Evolutionary conservation across 2,329 filamentous ascomycete genomes (phyloP), one percentile per base, ranked within the genome.

Genomic region (Verticillium alfalfae): DNA sequence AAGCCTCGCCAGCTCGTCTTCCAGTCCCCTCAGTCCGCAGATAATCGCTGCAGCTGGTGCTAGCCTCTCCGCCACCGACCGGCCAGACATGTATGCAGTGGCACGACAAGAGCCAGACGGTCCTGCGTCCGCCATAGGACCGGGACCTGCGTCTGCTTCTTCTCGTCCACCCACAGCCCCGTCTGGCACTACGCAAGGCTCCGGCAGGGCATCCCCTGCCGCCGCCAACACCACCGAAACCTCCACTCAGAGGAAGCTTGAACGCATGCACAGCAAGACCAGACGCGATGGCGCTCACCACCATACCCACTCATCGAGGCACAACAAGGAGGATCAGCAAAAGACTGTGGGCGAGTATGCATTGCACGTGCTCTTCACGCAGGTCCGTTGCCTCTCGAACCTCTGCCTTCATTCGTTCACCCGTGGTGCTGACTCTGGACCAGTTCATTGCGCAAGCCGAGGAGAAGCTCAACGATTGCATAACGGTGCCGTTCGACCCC

Each of bases 301-400:
- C 70, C 89, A 88, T 67, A 91, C 91, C 16, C 88, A 92, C 70
- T 94, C 91, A 39, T 88, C 88, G 58, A 84, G 86, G 61, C 86
- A 89, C 69, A 81, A 88, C 68, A 79, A 85, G 68, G 84, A 84
- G 67, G 86, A 89, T 60, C 92, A 96, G 66, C 86, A 90, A 66
- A 96, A 94, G 76, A 97, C 93, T 0, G 93, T 97, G n/a, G 93
- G 93, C 61, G 95, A 99, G 79, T 98, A 97, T 84, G 95, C 95
- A 22, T 81, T 99, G 64, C 94, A 98, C 76, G 94, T 98, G 68
- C 81, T 99, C 54, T 97, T 98, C 76, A 98, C 95, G 67, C 54
- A 56, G 54, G 54, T 56, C 8, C 8, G 54, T 34, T 5, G 18
- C 54, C 31, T 18, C 54, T 13, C 26, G 9, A 34, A 10, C 54